Percentiles rank a stretch among this genome's conserved stretches.
phyloP scores from a whole-genome alignment of 2,329 filamentous ascomycete genomes.

The Colletotrichum australisinense region DNA sequence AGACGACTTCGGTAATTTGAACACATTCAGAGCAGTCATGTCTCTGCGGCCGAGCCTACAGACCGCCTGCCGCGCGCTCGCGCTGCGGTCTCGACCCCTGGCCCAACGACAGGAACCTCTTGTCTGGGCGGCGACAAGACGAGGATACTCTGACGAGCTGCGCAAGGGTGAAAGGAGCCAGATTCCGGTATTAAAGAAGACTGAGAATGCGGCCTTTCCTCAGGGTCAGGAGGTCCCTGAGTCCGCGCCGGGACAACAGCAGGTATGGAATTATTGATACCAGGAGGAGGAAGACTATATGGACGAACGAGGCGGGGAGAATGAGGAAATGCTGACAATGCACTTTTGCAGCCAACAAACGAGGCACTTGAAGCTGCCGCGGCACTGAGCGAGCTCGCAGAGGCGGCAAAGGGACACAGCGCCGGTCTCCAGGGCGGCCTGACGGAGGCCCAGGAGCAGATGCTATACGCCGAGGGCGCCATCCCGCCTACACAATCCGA shows the following conservation, averaged over 20 bases:
- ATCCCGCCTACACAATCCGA: conserved; percentile 48
- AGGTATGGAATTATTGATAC: conserved; percentile 1
- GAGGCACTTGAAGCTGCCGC: conserved; percentile 21
- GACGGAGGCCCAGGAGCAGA: conserved; percentile 56
- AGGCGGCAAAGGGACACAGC: conserved; percentile 1
- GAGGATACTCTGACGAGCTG: conserved; percentile 43
- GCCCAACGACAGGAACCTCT: conserved; percentile 40
- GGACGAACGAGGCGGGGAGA: not conserved
- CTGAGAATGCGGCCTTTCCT: not conserved
- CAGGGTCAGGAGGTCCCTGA: conserved; percentile 1
- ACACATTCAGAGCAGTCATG: conserved; percentile 51
- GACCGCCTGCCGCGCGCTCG: conserved; percentile 54
- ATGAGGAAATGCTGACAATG: conserved; percentile 2
- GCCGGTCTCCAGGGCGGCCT: conserved; percentile 45
- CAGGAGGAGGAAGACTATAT: too few relatives aligned
- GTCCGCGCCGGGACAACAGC: conserved; percentile 1
- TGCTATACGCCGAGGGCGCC: conserved; percentile 54
- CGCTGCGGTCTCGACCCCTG: conserved; percentile 50
- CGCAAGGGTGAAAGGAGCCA: conserved; percentile 1
- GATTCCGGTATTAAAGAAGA: conserved; percentile 9
- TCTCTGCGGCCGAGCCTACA: conserved; percentile 65
- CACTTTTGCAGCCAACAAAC: conserved; percentile 12
- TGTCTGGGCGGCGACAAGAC: conserved; percentile 38
- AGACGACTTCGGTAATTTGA: not conserved
- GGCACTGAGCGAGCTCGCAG: conserved; percentile 24